Base-by-base conservation (phyloP, 2,329 filamentous ascomycete species). In the Aspergillus thermomutatus region DNA sequence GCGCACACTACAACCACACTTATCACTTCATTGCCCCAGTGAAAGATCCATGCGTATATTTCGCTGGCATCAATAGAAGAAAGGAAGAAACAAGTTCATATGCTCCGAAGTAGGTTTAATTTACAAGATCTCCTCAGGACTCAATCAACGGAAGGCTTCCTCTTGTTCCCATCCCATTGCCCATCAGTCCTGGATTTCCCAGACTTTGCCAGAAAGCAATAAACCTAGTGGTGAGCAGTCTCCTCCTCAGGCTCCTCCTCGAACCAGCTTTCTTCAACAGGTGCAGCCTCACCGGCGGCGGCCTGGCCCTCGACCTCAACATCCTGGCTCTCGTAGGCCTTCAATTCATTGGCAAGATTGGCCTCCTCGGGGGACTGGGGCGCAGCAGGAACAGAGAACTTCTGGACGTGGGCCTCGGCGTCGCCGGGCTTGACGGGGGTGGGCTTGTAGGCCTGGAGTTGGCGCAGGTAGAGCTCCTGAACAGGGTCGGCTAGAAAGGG, bases 381-480 rank as follows among this genome's bases (percentile, higher is more conserved):
- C 57, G 92, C 79, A 77, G 89, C 87, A 70, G 94, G 94, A 64
- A 88, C 75, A 72, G 75, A 73, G 83, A 97, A 99, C 76, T 87
- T 90, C 77, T 94, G 90, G 69, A 97, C 94, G 69, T 96, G 89
- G 74, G 91, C 92, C 68, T 93, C 88, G 73, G 92, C 82, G 73
- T 97, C 94, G 70, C 86, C 85, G 63, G 91, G 83, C 84, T 97
- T 96, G 80, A 93, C 75, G 66, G 86, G 82, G 56, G 90, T 82
- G 63, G 87, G 82, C 86, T 97, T 97, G 89, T 96, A 97, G 79
- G 87, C 86, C 82, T 93, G 94, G 75, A 99, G 87, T 80, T 97
- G 92, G 78, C 88, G 89, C 69, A 99, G 87, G 84, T 99, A 99
- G 74, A 99, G 86, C 76, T 97, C 93, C 81, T 97, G 94, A 70